phyloP scores from a whole-genome alignment of 805 yeast genomes.

The Candida succiphila region DNA sequence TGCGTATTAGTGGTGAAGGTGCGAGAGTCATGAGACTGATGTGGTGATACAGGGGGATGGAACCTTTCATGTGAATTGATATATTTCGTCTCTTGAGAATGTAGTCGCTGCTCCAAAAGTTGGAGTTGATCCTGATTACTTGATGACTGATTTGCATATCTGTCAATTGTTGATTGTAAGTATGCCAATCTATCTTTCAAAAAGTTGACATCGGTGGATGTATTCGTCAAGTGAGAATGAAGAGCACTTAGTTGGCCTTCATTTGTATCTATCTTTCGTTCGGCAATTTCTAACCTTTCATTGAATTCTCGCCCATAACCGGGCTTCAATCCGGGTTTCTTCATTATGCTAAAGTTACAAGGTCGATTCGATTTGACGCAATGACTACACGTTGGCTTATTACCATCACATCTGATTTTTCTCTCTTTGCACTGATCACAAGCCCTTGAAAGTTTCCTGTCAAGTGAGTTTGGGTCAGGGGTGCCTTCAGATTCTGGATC shows the following conservation, averaged over 20 bases:
- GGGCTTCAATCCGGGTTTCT: conserved; percentile 16
- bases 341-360: conserved; percentile 12
- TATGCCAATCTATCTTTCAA: conserved; percentile 1
- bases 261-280: background rate
- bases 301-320: conserved; percentile 16
- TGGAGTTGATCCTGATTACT: background rate
- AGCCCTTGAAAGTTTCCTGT: background rate
- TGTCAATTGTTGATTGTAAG: background rate
- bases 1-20: too few relatives aligned
- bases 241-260: background rate
- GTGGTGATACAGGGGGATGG: background rate
- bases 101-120: background rate
- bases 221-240: background rate
- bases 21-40: background rate
- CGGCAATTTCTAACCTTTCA: conserved; percentile 5
- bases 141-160: conserved; percentile 1
- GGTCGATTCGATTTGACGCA: conserved; percentile 1
- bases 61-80: background rate
- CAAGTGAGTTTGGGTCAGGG: too few relatives aligned
- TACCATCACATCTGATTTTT: conserved; percentile 2
- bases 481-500: too few relatives aligned
- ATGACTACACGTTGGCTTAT: conserved; percentile 1
- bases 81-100: background rate
- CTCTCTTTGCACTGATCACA: conserved; percentile 2
- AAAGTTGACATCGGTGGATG: background rate